These are phyloP conservation scores for Solanum chacoense DNA, from an alignment of 305 asterid genomes.

Conservation along the genomic window DNA sequence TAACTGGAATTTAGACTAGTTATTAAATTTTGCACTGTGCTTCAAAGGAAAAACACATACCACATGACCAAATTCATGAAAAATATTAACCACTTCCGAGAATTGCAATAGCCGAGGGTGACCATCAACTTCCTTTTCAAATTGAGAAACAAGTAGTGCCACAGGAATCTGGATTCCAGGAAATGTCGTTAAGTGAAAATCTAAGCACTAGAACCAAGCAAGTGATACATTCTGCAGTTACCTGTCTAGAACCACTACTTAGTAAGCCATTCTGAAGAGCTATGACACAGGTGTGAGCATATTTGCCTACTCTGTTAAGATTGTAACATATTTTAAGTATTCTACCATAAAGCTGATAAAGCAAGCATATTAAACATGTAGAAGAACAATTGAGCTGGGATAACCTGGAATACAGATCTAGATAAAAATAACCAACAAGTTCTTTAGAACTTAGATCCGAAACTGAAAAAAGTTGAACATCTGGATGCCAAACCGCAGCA, in stretches of 20 bases:
- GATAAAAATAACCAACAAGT: constrained; percentile 76
- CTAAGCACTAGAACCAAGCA: neutral
- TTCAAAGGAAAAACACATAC: constrained; percentile 29
- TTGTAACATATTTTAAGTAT: constrained; percentile 11
- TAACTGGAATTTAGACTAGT: neutral
- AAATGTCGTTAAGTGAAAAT: neutral
- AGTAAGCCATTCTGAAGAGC: constrained; percentile 78
- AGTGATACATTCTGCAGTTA: constrained; percentile 17
- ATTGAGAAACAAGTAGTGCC: constrained; percentile 65
- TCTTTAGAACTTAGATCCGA: constrained; percentile 70
- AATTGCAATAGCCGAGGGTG: constrained; percentile 66
- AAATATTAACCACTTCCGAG: constrained; percentile 75
- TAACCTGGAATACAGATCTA: constrained; percentile 81
- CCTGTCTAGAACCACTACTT: constrained; percentile 52
- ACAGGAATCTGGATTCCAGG: constrained; percentile 59
- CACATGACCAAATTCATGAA: constrained; percentile 98
- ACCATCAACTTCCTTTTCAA: constrained; percentile 65
- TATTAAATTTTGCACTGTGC: neutral
- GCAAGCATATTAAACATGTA: neutral
- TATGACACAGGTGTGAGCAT: constrained; percentile 85
- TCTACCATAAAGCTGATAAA: constrained; percentile 1
- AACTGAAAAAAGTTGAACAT: constrained; percentile 74
- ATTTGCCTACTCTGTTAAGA: constrained; percentile 74
- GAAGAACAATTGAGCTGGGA: neutral
- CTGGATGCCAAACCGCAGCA: constrained; percentile 79